A percentile compares a stretch with the other conserved stretches of the same genome.
Evolutionary conservation across 2,329 filamentous ascomycete species (phyloP).

Genomic region (Basipetospora chlamydospora): DNA sequence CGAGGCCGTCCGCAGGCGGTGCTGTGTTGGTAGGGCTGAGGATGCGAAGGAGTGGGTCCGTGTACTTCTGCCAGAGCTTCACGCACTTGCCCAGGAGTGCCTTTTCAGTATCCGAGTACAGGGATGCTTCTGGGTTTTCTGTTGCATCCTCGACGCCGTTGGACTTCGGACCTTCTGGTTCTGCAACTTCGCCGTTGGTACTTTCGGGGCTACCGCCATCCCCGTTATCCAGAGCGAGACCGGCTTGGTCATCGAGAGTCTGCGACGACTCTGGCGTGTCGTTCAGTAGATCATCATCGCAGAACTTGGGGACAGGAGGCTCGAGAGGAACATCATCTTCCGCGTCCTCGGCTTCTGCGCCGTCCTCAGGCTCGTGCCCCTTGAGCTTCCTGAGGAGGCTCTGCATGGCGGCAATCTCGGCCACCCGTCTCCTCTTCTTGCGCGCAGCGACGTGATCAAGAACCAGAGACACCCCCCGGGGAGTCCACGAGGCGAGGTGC

Average conservation of each 20-base stretch:
- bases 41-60: conserved; percentile 39
- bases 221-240: conserved; percentile 10
- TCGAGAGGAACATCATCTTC: conserved; percentile 14
- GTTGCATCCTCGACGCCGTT: conserved; percentile 13
- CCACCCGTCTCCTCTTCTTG: conserved; percentile 57
- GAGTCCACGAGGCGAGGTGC: conserved; percentile 67
- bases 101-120: conserved; percentile 31
- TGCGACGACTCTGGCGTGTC: conserved; percentile 41
- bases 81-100: conserved; percentile 40
- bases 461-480: conserved; percentile 81
- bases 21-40: conserved; percentile 48
- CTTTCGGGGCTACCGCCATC: conserved; percentile 12
- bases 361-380: conserved; percentile 12
- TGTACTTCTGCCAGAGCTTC: conserved; percentile 49
- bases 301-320: conserved; percentile 8
- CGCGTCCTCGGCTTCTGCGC: conserved; percentile 19
- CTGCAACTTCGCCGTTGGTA: conserved; percentile 11
- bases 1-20: conserved; percentile 50
- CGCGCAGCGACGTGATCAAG: conserved; percentile 67
- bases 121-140: conserved; percentile 16
- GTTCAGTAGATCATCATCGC: conserved; percentile 41
- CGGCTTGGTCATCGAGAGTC: conserved; percentile 12
- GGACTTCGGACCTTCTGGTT: conserved; percentile 11
- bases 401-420: conserved; percentile 67
- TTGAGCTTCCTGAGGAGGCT: conserved; percentile 48